phyloP scores from a whole-genome alignment of 192 early-diverging fungal genomes.

The Podila clonocystis region DNA sequence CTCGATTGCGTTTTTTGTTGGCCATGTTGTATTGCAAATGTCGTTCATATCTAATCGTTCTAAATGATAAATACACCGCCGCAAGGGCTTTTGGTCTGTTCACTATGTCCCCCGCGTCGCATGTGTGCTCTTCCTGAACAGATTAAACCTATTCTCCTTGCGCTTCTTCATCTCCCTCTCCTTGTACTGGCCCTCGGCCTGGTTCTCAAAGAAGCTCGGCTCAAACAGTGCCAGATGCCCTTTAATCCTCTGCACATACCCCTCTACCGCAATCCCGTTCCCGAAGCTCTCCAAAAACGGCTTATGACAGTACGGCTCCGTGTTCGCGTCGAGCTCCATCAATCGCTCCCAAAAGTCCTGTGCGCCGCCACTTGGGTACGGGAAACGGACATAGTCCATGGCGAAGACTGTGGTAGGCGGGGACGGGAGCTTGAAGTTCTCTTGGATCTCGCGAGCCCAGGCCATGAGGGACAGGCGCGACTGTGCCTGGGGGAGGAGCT shows the following conservation, averaged over 20 bases:
- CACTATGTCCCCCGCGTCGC: slow-evolving; percentile 4
- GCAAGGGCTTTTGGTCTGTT: too few species aligned
- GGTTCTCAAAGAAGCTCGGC: slow-evolving; percentile 43
- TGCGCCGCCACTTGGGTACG: slow-evolving; percentile 37
- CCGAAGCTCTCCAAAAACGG: slow-evolving; percentile 49
- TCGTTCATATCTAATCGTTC: not conserved
- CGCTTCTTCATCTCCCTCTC: slow-evolving; percentile 34
- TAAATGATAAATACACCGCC: not conserved
- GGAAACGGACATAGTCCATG: slow-evolving; percentile 44
- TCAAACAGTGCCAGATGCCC: slow-evolving; percentile 39
- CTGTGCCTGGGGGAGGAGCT: slow-evolving; percentile 26
- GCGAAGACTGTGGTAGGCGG: slow-evolving; percentile 29
- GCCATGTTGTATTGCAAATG: not conserved
- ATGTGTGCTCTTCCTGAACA: slow-evolving; percentile 27
- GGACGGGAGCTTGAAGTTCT: slow-evolving; percentile 20
- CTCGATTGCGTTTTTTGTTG: too few species aligned
- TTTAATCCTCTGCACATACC: slow-evolving; percentile 41
- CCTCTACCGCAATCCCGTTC: slow-evolving; percentile 43
- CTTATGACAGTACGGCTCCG: slow-evolving; percentile 47
- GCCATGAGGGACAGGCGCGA: slow-evolving; percentile 35
- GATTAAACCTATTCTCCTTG: slow-evolving; percentile 20
- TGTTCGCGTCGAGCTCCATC: slow-evolving; percentile 50
- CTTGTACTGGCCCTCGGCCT: slow-evolving; percentile 38
- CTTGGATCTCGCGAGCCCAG: slow-evolving; percentile 45
- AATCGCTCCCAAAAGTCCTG: slow-evolving; percentile 48